Percentiles rank a stretch among this genome's conserved stretches.
These are phyloP conservation scores for Lactifluus piperatus DNA, from an alignment of 768 basidiomycete genomes.

Conservation along the genomic window DNA sequence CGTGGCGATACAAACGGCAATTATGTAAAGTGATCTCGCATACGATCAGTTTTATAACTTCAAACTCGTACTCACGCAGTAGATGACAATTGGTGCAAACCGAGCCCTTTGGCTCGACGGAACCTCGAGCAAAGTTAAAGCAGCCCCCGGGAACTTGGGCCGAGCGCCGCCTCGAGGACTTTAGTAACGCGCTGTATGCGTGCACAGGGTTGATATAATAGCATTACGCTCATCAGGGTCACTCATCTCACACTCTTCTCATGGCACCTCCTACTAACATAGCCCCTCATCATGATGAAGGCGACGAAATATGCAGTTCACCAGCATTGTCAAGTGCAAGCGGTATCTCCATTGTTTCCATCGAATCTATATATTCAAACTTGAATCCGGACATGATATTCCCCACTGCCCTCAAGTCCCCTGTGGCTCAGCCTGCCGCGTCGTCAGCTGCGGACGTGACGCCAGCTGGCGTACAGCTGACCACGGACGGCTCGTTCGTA, in stretches of 20 bases:
- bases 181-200: not conserved
- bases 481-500: not conserved
- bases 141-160: not conserved
- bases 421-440: not conserved
- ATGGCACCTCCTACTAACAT: not conserved
- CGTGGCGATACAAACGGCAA: too few species aligned
- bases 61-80: too few species aligned
- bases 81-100: too few species aligned
- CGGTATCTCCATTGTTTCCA: not conserved
- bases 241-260: not conserved
- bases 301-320: not conserved
- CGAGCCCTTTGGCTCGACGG: too few species aligned
- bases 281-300: not conserved
- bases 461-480: not conserved
- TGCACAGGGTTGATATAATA: slow-evolving; percentile 1
- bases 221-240: not conserved
- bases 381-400: not conserved
- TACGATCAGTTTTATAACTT: too few species aligned
- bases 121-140: too few species aligned
- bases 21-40: too few species aligned
- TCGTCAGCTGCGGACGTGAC: not conserved
- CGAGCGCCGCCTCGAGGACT: not conserved
- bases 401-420: not conserved
- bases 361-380: slow-evolving; percentile 3
- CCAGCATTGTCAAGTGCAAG: not conserved